Evolutionary conservation across 2,329 filamentous ascomycete genomes (phyloP).

Genomic region (Ploettnerulaceae sp.): DNA sequence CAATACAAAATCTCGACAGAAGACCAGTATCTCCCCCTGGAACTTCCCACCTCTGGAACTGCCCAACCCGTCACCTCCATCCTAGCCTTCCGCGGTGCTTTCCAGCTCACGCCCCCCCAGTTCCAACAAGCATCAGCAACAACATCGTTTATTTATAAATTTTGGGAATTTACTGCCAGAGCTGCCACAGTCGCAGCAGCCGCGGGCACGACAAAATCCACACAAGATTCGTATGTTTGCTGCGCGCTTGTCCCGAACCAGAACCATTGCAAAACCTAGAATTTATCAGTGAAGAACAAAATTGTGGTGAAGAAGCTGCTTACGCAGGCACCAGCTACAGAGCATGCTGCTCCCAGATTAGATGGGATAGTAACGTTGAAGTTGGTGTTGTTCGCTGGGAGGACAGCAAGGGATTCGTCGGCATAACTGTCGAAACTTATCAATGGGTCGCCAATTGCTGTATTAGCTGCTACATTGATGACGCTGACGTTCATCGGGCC

Average conservation of each 20-base stretch:
- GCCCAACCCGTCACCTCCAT: too few relatives aligned
- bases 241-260: conserved; percentile 45
- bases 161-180: neutral
- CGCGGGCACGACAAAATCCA: conserved; percentile 40
- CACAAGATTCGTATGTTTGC: conserved; percentile 52
- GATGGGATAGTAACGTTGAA: conserved; percentile 51
- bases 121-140: neutral
- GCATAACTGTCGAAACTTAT: conserved; percentile 47
- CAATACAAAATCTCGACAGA: too few relatives aligned
- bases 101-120: too few relatives aligned
- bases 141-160: neutral
- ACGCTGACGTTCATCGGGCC: conserved; percentile 52
- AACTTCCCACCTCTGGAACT: too few relatives aligned
- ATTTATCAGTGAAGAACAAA: conserved; percentile 34
- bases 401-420: conserved; percentile 38
- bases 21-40: too few relatives aligned
- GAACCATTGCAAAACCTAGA: conserved; percentile 50
- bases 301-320: neutral
- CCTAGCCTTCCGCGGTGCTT: too few relatives aligned
- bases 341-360: conserved; percentile 41
- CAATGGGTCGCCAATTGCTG: conserved; percentile 44
- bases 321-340: conserved; percentile 26
- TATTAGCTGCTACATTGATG: conserved; percentile 44
- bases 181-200: neutral
- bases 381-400: conserved; percentile 42